phyloP scores from a whole-genome alignment of 495 filamentous ascomycete genomes.

The Alectoria sarmentosa region DNA sequence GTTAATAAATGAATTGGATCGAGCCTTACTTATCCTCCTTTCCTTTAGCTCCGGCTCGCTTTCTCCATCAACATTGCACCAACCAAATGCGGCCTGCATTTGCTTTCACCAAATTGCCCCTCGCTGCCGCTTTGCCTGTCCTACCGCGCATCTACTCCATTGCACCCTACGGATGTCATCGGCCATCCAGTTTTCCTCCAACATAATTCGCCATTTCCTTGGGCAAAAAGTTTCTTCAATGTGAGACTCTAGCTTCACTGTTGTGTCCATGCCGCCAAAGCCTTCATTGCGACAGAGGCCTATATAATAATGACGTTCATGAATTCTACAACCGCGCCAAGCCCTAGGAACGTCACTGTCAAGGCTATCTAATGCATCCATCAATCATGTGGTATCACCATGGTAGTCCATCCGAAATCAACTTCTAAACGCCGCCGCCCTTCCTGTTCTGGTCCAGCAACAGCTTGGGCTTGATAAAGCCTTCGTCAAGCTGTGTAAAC shows the following conservation, averaged over 20 bases:
- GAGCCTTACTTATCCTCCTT: neutral
- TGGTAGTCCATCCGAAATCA: neutral
- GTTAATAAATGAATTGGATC: too few species aligned
- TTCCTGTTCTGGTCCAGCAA: slow-evolving; percentile 61
- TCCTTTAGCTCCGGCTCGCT: slow-evolving; percentile 1
- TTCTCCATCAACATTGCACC: neutral
- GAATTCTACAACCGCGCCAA: neutral
- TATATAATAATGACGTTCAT: neutral
- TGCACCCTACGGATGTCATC: neutral
- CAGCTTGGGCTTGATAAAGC: slow-evolving; percentile 90
- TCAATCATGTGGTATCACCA: neutral
- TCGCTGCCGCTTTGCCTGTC: slow-evolving; percentile 15
- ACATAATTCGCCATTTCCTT: neutral
- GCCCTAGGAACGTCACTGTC: neutral
- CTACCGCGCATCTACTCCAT: neutral
- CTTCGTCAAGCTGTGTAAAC: slow-evolving; percentile 92
- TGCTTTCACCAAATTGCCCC: neutral
- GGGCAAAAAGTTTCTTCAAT: neutral
- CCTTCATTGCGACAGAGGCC: neutral
- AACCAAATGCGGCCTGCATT: neutral
- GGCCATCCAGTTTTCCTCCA: too few species aligned
- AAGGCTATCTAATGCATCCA: neutral
- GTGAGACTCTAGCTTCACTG: neutral
- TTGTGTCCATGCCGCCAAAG: neutral
- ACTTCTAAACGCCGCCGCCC: slow-evolving; percentile 22